These are phyloP conservation scores for Mycosphaerella arachidis DNA, from an alignment of 2,329 filamentous ascomycete species.

Conservation along the genomic window DNA sequence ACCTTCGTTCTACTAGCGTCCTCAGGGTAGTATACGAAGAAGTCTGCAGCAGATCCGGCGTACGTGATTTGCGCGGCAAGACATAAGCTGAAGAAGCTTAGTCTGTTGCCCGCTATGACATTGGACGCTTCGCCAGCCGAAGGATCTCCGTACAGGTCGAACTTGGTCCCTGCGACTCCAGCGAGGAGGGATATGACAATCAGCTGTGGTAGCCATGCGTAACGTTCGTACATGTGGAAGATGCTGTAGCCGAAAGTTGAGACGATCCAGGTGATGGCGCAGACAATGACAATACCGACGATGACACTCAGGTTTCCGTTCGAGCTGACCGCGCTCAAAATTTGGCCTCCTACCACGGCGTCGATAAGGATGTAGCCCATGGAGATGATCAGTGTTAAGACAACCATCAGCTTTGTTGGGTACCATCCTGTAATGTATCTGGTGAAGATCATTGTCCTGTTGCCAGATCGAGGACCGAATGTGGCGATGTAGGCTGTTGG, in stretches of 20 bases:
- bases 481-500: conserved; percentile 58
- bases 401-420: conserved; percentile 58
- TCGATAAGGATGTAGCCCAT: conserved; percentile 59
- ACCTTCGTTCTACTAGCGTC: conserved; percentile 49
- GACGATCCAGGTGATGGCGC: conserved; percentile 58
- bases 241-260: conserved; percentile 64
- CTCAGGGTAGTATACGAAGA: conserved; percentile 62
- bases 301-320: conserved; percentile 57
- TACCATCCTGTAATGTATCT: conserved; percentile 60
- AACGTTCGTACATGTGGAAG: conserved; percentile 66
- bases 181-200: conserved; percentile 58
- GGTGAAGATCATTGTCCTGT: conserved; percentile 59
- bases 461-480: conserved; percentile 58
- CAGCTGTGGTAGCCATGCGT: conserved; percentile 61
- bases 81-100: conserved; percentile 68
- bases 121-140: conserved; percentile 47
- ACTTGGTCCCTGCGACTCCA: conserved; percentile 57
- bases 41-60: conserved; percentile 59
- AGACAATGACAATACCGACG: conserved; percentile 63
- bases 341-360: conserved; percentile 63
- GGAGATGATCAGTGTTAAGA: conserved; percentile 60
- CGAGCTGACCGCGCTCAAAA: conserved; percentile 60
- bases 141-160: conserved; percentile 48
- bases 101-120: conserved; percentile 52
- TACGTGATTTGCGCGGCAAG: conserved; percentile 63